A percentile compares a stretch with the other conserved stretches of the same genome.
phyloP scores from a whole-genome alignment of 768 basidiomycete species.

The Mycena crocata region DNA sequence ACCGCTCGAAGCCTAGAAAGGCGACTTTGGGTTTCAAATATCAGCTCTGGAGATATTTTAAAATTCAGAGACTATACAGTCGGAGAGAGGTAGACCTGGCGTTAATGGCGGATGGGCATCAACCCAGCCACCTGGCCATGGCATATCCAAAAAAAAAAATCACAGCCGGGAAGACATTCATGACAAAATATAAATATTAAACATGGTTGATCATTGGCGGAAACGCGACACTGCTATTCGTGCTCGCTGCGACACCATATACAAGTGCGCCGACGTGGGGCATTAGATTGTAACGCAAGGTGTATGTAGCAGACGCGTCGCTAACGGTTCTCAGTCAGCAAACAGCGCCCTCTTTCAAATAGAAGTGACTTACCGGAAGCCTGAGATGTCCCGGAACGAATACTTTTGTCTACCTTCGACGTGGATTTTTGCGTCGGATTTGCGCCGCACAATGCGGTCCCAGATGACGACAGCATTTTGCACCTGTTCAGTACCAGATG shows the following conservation, averaged over 20 bases:
- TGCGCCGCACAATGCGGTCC: constrained; percentile 93
- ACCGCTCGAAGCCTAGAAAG: constrained; percentile 28
- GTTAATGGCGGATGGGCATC: no score
- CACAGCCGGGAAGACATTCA: no score
- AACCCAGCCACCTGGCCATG: no score
- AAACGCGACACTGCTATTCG: constrained; percentile 42
- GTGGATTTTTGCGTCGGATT: constrained; percentile 73
- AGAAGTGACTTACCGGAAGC: no score
- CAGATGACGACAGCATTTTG: constrained; percentile 88
- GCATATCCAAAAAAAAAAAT: no score
- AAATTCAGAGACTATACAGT: no score
- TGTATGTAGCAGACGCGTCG: constrained; percentile 74
- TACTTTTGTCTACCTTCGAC: constrained; percentile 74
- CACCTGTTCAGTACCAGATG: constrained; percentile 51
- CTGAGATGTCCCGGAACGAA: no score
- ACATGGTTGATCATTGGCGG: constrained; percentile 32
- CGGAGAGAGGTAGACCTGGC: no score
- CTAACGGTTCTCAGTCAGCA: constrained; percentile 51
- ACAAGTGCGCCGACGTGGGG: constrained; percentile 86
- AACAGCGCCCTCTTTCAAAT: no score
- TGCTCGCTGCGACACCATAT: constrained; percentile 74
- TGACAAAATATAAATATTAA: no score
- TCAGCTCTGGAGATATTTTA: neutral
- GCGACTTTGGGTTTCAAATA: no score
- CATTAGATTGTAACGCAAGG: constrained; percentile 89